phyloP scores from a whole-genome alignment of 2,329 filamentous ascomycete genomes.

The Hymenoscyphus scutula region DNA sequence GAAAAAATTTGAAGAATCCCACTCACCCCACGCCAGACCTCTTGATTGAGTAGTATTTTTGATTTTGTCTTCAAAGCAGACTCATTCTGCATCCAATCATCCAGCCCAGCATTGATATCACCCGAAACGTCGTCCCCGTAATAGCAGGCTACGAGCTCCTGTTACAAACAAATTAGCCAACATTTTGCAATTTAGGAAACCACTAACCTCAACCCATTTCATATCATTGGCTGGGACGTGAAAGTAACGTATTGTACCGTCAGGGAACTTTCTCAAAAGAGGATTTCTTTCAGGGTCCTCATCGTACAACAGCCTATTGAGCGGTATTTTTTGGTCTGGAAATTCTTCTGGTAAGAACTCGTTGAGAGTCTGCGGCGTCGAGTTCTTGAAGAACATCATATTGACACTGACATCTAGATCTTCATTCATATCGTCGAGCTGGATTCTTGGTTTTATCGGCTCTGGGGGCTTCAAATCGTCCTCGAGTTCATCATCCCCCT shows the following conservation, averaged over 20 bases:
- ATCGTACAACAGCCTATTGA: constrained; percentile 5
- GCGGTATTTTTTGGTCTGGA: constrained; percentile 11
- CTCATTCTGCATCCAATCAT: constrained; percentile 4
- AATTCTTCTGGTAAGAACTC: constrained; percentile 6
- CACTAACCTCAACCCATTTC: constrained; percentile 33
- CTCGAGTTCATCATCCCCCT: constrained; percentile 3
- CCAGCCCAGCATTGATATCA: not conserved
- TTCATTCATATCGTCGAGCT: not conserved
- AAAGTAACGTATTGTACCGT: constrained; percentile 27
- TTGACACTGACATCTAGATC: constrained; percentile 2
- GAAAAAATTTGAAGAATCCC: too few relatives aligned
- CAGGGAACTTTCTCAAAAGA: constrained; percentile 9
- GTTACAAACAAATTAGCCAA: not conserved
- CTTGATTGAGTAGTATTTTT: not conserved
- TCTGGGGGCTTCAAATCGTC: not conserved
- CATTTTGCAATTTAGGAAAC: constrained; percentile 15
- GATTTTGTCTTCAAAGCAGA: not conserved
- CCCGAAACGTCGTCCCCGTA: not conserved
- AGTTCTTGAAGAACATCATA: not conserved
- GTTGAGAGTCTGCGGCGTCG: not conserved
- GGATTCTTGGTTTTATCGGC: not conserved
- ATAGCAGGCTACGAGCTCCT: constrained; percentile 3
- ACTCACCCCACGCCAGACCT: not conserved
- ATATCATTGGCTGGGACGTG: constrained; percentile 35
- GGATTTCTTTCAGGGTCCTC: constrained; percentile 4